Percentiles rank a stretch among this genome's conserved stretches.
phyloP scores from a whole-genome alignment of 2,329 filamentous ascomycete genomes.

The Fusarium keratoplasticum region DNA sequence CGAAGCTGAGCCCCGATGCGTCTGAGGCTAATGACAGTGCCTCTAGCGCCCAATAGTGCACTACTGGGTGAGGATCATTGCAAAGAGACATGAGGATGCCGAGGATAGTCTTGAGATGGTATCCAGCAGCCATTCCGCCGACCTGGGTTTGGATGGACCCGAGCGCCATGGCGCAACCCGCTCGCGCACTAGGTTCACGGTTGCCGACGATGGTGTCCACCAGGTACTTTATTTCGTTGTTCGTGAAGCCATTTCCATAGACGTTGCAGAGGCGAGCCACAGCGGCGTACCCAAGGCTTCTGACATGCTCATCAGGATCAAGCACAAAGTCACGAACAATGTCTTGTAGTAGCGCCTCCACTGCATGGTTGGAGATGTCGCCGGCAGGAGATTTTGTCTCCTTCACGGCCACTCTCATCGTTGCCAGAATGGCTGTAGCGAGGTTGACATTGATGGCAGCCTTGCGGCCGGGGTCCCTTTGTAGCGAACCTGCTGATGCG shows the following conservation, averaged over 20 bases:
- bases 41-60: constrained; percentile 97
- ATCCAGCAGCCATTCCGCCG: constrained; percentile 96
- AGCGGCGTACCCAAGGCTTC: constrained; percentile 85
- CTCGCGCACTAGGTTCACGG: constrained; percentile 90
- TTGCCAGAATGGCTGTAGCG: constrained; percentile 81
- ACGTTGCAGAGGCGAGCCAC: constrained; percentile 85
- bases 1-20: constrained; percentile 92
- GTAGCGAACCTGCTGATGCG: constrained; percentile 80
- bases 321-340: constrained; percentile 78
- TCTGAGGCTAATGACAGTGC: constrained; percentile 88
- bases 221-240: constrained; percentile 87
- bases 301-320: constrained; percentile 86
- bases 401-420: constrained; percentile 85
- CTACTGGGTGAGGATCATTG: constrained; percentile 92
- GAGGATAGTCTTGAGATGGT: constrained; percentile 97
- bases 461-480: constrained; percentile 87
- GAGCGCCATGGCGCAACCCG: constrained; percentile 92
- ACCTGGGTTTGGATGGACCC: constrained; percentile 95
- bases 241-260: constrained; percentile 90
- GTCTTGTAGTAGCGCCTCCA: constrained; percentile 87
- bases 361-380: constrained; percentile 77
- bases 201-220: constrained; percentile 96
- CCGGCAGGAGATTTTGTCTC: constrained; percentile 81
- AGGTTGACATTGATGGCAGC: constrained; percentile 93
- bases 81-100: constrained; percentile 97